These are phyloP conservation scores for Pholiota adiposa DNA, from an alignment of 1,284 basidiomycete genomes.

Conservation along the genomic window DNA sequence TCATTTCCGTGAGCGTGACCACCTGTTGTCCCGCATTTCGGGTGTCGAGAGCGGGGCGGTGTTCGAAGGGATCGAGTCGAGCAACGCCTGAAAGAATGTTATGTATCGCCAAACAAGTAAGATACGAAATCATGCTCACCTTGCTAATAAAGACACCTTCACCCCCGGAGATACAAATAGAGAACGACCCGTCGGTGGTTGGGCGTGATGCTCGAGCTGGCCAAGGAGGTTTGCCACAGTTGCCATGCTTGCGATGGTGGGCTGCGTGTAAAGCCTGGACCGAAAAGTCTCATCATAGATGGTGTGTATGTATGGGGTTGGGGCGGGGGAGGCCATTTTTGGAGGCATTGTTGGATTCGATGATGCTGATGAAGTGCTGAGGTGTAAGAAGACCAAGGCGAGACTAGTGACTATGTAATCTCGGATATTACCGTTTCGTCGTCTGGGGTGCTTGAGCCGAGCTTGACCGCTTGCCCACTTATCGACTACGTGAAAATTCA, in stretches of 20 bases:
- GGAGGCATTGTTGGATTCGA: too few species aligned
- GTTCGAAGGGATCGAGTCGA: conserved; percentile 7
- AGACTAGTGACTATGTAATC: too few species aligned
- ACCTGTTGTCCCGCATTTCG: neutral
- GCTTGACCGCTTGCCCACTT: too few species aligned
- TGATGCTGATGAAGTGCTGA: too few species aligned
- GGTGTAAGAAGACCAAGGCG: too few species aligned
- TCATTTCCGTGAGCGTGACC: neutral
- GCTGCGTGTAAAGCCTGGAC: neutral
- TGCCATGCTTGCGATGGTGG: neutral
- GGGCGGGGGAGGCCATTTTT: neutral
- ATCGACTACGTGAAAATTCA: too few species aligned
- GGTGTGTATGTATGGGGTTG: neutral
- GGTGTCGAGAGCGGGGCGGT: conserved; percentile 2
- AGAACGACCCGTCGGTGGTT: neutral
- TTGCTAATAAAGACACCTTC: neutral
- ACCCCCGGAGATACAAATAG: neutral
- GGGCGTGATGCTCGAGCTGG: neutral
- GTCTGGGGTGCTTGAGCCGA: too few species aligned
- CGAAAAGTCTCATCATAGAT: neutral
- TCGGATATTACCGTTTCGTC: too few species aligned
- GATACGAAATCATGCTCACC: too few species aligned
- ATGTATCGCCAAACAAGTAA: too few species aligned
- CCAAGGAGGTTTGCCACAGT: neutral
- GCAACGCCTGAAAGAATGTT: too few species aligned